A percentile compares a stretch with the other conserved stretches of the same genome.
These are phyloP conservation scores for Pezicula rhizophila DNA, from an alignment of 2,329 filamentous ascomycete species.

Conservation along the genomic window DNA sequence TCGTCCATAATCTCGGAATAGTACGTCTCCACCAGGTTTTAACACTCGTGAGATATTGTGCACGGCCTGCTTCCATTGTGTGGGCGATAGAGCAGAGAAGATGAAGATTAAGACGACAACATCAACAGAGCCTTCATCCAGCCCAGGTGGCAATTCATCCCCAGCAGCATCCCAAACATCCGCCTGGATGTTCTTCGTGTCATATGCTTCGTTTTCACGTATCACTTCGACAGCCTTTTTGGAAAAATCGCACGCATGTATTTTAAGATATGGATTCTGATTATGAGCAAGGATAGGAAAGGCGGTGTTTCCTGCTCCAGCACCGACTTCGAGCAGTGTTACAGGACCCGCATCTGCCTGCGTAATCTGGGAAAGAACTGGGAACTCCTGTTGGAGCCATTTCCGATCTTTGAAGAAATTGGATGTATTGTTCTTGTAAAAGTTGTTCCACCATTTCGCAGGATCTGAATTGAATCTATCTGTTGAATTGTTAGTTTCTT, in stretches of 20 bases:
- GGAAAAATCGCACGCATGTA: conserved; percentile 95
- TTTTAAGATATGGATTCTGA: conserved; percentile 71
- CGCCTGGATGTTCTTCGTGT: conserved; percentile 66
- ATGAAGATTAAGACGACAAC: conserved; percentile 95
- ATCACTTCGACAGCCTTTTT: conserved; percentile 94
- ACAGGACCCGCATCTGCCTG: conserved; percentile 61
- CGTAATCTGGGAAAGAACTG: conserved; percentile 73
- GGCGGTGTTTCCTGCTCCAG: conserved; percentile 92
- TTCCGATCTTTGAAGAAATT: conserved; percentile 99
- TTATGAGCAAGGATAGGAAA: conserved; percentile 86
- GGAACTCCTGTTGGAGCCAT: conserved; percentile 95
- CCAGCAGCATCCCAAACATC: conserved; percentile 91
- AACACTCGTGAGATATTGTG: conserved; percentile 75
- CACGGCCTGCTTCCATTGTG: conserved; percentile 78
- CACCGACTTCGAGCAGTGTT: conserved; percentile 82
- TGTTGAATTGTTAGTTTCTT: conserved; percentile 38
- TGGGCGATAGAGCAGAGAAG: conserved; percentile 83
- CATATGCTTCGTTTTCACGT: conserved; percentile 71
- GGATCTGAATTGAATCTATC: conserved; percentile 83
- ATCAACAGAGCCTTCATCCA: conserved; percentile 77
- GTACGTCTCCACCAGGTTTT: conserved; percentile 86
- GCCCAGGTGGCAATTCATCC: conserved; percentile 65
- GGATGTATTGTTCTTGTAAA: conserved; percentile 94
- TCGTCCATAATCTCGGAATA: conserved; percentile 94
- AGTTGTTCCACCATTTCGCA: conserved; percentile 95